phyloP scores from a whole-genome alignment of 2,329 filamentous ascomycete species.

The Coniella vitis region DNA sequence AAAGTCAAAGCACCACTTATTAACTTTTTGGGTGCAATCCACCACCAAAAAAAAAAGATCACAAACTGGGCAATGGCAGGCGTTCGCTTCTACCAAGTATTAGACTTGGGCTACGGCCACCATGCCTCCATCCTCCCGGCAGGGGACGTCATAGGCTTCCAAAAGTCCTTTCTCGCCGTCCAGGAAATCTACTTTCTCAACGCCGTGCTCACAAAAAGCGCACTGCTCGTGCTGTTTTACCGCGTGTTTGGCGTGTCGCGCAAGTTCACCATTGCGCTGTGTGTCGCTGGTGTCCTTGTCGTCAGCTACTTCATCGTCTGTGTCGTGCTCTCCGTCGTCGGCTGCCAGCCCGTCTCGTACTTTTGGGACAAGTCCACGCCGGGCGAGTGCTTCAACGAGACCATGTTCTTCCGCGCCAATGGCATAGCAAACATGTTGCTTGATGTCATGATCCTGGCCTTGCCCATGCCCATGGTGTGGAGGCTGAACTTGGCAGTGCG shows the following conservation, averaged over 20 bases:
- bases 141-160: neutral
- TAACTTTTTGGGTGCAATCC: too few species aligned
- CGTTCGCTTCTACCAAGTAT: constrained; percentile 1
- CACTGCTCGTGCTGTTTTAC: neutral
- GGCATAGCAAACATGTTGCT: constrained; percentile 6
- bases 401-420: constrained; percentile 4
- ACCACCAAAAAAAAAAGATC: neutral
- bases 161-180: constrained; percentile 4
- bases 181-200: constrained; percentile 3
- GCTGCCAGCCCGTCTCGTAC: constrained; percentile 4
- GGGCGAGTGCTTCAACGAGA: neutral
- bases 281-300: neutral
- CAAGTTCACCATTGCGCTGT: neutral
- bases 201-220: constrained; percentile 1
- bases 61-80: constrained; percentile 5
- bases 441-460: neutral
- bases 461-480: constrained; percentile 6
- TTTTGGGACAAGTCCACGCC: constrained; percentile 1
- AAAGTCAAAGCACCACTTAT: too few species aligned
- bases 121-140: neutral
- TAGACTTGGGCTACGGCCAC: neutral
- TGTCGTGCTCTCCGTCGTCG: neutral
- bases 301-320: constrained; percentile 1
- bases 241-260: constrained; percentile 4
- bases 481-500: neutral